Conservation (phyloP, 2,329 filamentous ascomycete species). For the Fusarium caatingaense region DNA sequence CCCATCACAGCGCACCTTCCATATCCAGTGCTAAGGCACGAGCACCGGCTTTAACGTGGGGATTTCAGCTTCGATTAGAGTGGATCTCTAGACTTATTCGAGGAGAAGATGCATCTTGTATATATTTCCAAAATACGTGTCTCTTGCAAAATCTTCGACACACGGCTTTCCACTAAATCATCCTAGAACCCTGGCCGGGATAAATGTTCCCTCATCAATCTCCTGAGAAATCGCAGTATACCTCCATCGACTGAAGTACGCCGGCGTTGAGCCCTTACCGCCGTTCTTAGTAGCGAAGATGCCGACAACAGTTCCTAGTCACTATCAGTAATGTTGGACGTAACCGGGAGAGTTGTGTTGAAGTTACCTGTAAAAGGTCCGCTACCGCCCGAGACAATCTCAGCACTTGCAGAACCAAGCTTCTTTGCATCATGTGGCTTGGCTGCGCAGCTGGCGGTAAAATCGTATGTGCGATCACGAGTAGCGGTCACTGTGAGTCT, state of each 20-base stretch:
- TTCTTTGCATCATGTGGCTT: not conserved
- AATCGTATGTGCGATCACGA: not conserved
- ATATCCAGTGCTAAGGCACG: too few relatives aligned
- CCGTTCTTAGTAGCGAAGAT: not conserved
- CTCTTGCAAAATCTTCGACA: not conserved
- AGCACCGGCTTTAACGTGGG: too few relatives aligned
- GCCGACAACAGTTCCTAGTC: not conserved
- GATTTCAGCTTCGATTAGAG: too few relatives aligned
- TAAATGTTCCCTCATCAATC: not conserved
- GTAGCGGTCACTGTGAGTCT: not conserved
- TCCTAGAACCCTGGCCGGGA: not conserved
- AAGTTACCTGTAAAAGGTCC: not conserved
- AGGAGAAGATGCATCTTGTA: too few relatives aligned
- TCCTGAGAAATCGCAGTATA: not conserved
- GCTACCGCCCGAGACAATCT: not conserved
- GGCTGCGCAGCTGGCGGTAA: fast-evolving
- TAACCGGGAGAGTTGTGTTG: too few relatives aligned
- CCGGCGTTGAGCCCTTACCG: not conserved
- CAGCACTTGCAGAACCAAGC: not conserved
- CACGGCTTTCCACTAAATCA: not conserved
- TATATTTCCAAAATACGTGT: too few relatives aligned
- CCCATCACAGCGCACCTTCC: too few relatives aligned
- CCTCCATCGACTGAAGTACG: not conserved
- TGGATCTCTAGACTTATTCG: too few relatives aligned
- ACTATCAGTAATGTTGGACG: not conserved